Conservation (phyloP, 2,329 filamentous ascomycete genomes). For the Colletotrichum sp. region DNA sequence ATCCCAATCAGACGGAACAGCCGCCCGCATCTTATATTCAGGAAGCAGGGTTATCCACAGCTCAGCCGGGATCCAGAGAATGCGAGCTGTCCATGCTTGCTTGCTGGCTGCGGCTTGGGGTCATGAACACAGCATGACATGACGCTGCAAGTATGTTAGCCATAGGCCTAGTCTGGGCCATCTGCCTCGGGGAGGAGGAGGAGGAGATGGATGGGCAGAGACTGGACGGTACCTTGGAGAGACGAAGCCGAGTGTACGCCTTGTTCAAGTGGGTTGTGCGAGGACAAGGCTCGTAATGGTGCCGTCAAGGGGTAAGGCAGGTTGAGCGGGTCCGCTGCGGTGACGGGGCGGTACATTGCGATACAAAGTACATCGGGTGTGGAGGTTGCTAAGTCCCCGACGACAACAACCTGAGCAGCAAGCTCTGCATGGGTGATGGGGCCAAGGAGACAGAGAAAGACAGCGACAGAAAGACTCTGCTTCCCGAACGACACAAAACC, state of each 20-base stretch:
- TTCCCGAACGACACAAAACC: neutral
- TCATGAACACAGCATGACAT: slow-evolving; percentile 16
- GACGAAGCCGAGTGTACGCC: neutral
- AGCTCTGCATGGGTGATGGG: slow-evolving; percentile 18
- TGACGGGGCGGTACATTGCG: slow-evolving; percentile 12
- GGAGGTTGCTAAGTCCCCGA: slow-evolving; percentile 17
- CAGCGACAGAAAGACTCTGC: neutral
- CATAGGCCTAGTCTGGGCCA: slow-evolving; percentile 7
- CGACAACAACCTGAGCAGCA: slow-evolving; percentile 12
- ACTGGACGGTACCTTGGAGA: neutral
- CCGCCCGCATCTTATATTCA: neutral
- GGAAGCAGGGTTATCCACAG: neutral
- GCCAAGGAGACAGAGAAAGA: neutral
- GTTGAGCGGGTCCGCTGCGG: slow-evolving; percentile 1
- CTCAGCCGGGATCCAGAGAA: slow-evolving; percentile 1
- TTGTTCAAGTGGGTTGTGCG: slow-evolving; percentile 1
- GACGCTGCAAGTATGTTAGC: slow-evolving; percentile 2
- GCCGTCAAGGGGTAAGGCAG: slow-evolving; percentile 16
- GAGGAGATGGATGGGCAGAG: neutral
- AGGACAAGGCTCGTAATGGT: slow-evolving; percentile 12
- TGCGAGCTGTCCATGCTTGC: neutral
- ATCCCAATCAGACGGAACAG: neutral
- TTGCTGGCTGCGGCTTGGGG: neutral
- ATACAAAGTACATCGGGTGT: slow-evolving; percentile 18
- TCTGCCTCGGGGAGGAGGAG: neutral